Evolutionary conservation across 352 stramenopile genomes (phyloP).

Genomic region (Bremia lactucae): DNA sequence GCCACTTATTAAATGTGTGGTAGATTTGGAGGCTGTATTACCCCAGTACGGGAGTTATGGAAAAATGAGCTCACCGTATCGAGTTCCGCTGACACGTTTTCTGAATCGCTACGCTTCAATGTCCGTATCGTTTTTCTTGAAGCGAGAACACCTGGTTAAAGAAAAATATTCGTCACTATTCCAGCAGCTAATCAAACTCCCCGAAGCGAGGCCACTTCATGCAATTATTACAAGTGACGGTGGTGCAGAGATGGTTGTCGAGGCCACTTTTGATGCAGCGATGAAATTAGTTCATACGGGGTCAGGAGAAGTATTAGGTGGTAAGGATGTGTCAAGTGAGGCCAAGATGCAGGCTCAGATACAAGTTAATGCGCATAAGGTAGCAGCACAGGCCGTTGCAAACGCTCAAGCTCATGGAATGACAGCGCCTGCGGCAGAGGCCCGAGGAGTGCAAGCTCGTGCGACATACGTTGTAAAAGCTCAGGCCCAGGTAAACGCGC

Average conservation of each 20-base stretch:
- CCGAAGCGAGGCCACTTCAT: slow-evolving; percentile 81
- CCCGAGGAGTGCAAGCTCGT: slow-evolving; percentile 69
- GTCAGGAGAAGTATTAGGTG: slow-evolving; percentile 25
- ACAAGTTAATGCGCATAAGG: slow-evolving; percentile 78
- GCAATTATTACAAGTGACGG: slow-evolving; percentile 81
- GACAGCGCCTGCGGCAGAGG: slow-evolving; percentile 51
- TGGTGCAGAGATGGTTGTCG: slow-evolving; percentile 85
- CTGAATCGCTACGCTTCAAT: slow-evolving; percentile 88
- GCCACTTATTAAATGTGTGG: slow-evolving; percentile 89
- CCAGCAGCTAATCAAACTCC: slow-evolving; percentile 87
- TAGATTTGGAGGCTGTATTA: slow-evolving; percentile 90
- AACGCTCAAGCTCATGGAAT: slow-evolving; percentile 73
- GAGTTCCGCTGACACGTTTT: slow-evolving; percentile 86
- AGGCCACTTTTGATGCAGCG: slow-evolving; percentile 85
- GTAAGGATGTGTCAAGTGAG: slow-evolving; percentile 40
- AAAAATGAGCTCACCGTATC: slow-evolving; percentile 88
- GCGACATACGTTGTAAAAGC: slow-evolving; percentile 80
- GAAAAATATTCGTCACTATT: slow-evolving; percentile 90
- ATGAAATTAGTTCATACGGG: slow-evolving; percentile 40
- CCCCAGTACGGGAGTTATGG: slow-evolving; percentile 85
- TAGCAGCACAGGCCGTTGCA: slow-evolving; percentile 63
- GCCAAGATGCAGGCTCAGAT: slow-evolving; percentile 80
- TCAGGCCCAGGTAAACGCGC: slow-evolving; percentile 75
- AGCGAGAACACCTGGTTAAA: slow-evolving; percentile 71
- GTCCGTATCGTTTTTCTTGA: slow-evolving; percentile 82